These are phyloP conservation scores for Colletotrichum simmondsii DNA, from an alignment of 2,329 filamentous ascomycete species.

Conservation along the genomic window DNA sequence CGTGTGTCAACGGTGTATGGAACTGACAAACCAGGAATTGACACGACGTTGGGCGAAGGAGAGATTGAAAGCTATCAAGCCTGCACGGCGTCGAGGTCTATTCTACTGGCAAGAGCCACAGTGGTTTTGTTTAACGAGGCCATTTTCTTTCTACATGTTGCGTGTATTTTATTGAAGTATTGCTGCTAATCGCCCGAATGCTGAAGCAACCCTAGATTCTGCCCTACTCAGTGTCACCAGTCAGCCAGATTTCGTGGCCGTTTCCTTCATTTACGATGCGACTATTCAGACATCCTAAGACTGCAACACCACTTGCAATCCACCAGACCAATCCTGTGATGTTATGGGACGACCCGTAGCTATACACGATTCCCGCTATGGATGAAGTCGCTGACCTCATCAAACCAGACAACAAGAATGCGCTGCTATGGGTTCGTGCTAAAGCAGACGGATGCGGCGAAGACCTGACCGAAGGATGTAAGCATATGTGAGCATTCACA, in stretches of 20 bases:
- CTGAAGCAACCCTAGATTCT: not conserved
- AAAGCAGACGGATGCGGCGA: conserved; percentile 22
- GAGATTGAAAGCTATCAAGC: too few species aligned
- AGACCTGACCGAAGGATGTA: not conserved
- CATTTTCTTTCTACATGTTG: too few species aligned
- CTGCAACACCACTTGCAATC: conserved; percentile 17
- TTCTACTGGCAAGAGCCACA: too few species aligned
- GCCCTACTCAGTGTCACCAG: conserved; percentile 9
- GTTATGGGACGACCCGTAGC: conserved; percentile 19
- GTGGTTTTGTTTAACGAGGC: too few species aligned
- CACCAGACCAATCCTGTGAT: conserved; percentile 20
- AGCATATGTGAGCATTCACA: not conserved
- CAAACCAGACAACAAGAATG: conserved; percentile 18
- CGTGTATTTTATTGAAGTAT: too few species aligned
- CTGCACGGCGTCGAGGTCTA: too few species aligned
- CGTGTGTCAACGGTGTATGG: too few species aligned
- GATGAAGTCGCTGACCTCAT: conserved; percentile 14
- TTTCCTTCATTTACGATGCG: conserved; percentile 20
- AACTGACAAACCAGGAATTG: too few species aligned
- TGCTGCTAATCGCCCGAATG: too few species aligned
- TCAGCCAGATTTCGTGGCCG: conserved; percentile 23
- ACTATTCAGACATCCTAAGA: conserved; percentile 14
- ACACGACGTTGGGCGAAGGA: too few species aligned
- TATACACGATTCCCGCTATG: conserved; percentile 12
- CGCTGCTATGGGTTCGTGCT: conserved; percentile 20